A percentile compares a stretch with the other conserved stretches of the same genome.
phyloP scores from a whole-genome alignment of 805 yeast species.

The Priceomyces medius region DNA sequence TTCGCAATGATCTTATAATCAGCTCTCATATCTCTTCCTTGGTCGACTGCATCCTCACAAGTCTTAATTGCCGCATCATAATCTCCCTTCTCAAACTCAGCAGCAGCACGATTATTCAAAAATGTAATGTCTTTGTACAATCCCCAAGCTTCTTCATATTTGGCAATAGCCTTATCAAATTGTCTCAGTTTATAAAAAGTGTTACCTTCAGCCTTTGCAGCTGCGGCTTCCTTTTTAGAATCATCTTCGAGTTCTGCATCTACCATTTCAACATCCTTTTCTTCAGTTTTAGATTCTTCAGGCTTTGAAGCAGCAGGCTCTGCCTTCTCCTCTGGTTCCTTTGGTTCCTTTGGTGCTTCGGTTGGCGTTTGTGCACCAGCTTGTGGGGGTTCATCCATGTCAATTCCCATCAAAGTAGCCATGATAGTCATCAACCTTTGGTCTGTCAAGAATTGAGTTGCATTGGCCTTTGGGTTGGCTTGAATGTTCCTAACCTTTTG shows the following conservation, averaged over 20 bases:
- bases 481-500: slow-evolving; percentile 61
- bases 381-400: slow-evolving; percentile 46
- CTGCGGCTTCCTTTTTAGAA: slow-evolving; percentile 57
- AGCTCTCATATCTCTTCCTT: slow-evolving; percentile 86
- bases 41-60: slow-evolving; percentile 78
- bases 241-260: slow-evolving; percentile 25
- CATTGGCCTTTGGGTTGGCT: slow-evolving; percentile 71
- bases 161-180: slow-evolving; percentile 89
- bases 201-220: slow-evolving; percentile 82
- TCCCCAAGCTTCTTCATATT: slow-evolving; percentile 85
- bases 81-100: slow-evolving; percentile 94
- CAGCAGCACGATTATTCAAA: slow-evolving; percentile 95
- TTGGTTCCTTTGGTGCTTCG: slow-evolving; percentile 7
- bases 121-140: slow-evolving; percentile 81
- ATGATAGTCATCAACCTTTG: slow-evolving; percentile 86
- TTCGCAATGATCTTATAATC: slow-evolving; percentile 91
- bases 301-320: slow-evolving; percentile 14
- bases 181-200: slow-evolving; percentile 78
- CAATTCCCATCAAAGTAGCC: slow-evolving; percentile 83
- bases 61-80: slow-evolving; percentile 81
- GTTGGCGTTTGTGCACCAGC: slow-evolving; percentile 15
- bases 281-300: slow-evolving; percentile 10
- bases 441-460: slow-evolving; percentile 70
- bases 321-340: slow-evolving; percentile 14
- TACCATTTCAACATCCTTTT: slow-evolving; percentile 38